A percentile compares a stretch with the other conserved stretches of the same genome.
Evolutionary conservation across 106 monocot species (phyloP).

Genomic region (Acanthochlamys bracteata): DNA sequence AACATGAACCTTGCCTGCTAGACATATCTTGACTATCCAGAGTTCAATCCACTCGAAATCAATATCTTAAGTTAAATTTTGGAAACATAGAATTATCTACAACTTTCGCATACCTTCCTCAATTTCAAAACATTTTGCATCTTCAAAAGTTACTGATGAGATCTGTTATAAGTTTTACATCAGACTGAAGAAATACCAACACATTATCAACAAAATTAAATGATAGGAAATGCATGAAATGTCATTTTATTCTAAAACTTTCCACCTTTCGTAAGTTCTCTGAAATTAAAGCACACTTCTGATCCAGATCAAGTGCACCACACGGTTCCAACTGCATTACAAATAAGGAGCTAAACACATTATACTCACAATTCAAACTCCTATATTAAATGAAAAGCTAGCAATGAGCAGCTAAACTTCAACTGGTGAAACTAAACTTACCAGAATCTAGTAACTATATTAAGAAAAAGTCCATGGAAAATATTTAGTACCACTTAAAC

Average conservation of each 20-base stretch:
- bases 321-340: slow-evolving; percentile 36
- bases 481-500: too few species aligned
- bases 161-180: slow-evolving; percentile 26
- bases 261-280: slow-evolving; percentile 53
- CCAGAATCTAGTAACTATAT: too few species aligned
- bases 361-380: too few species aligned
- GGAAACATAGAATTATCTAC: neutral
- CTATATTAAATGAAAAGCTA: too few species aligned
- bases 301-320: slow-evolving; percentile 34
- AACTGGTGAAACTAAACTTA: too few species aligned
- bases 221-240: neutral
- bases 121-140: slow-evolving; percentile 5
- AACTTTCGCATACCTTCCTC: neutral
- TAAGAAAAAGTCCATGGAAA: too few species aligned
- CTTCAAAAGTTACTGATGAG: slow-evolving; percentile 30
- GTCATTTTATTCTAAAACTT: neutral
- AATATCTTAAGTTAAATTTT: neutral
- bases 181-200: neutral
- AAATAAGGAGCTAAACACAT: too few species aligned
- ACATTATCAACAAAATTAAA: neutral
- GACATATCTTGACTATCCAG: neutral
- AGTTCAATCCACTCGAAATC: neutral
- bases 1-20: too few species aligned
- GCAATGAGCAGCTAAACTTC: too few species aligned
- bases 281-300: slow-evolving; percentile 35